A percentile compares a stretch with the other conserved stretches of the same genome.
Conservation (phyloP, 148 eudicot species). For the Spergularia bocconei region DNA sequence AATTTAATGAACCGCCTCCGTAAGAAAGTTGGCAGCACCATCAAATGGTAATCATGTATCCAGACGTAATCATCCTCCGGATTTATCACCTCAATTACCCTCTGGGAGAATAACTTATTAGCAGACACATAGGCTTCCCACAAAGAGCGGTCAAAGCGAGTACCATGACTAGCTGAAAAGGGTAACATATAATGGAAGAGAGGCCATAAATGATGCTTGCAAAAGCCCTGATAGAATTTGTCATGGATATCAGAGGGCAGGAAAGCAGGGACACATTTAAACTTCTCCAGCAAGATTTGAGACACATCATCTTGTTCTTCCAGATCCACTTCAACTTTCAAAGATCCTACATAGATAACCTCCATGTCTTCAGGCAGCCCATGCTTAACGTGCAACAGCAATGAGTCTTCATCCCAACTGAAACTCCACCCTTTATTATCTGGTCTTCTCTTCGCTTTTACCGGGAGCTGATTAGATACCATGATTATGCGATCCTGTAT, state of each 20-base stretch:
- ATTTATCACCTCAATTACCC: conserved; percentile 40
- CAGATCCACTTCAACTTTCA: conserved; percentile 34
- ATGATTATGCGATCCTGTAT: conserved; percentile 38
- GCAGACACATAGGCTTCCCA: conserved; percentile 47
- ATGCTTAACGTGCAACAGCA: conserved; percentile 35
- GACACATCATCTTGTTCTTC: conserved; percentile 41
- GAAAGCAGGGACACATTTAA: conserved; percentile 43
- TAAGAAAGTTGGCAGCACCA: conserved; percentile 43
- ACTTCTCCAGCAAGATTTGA: conserved; percentile 36
- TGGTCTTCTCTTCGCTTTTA: conserved; percentile 31
- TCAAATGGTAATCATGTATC: conserved; percentile 45
- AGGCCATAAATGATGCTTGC: conserved; percentile 50
- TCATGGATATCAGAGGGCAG: conserved; percentile 31
- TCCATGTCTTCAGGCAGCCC: conserved; percentile 45
- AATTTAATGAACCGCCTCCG: conserved; percentile 35
- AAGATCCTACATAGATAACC: conserved; percentile 38
- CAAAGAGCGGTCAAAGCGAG: conserved; percentile 37
- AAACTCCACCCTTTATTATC: conserved; percentile 42
- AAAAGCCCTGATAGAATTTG: conserved; percentile 38
- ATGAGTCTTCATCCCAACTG: conserved; percentile 41
- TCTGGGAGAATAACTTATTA: conserved; percentile 41
- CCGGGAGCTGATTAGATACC: conserved; percentile 38
- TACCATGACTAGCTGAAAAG: conserved; percentile 39
- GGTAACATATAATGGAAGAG: conserved; percentile 47
- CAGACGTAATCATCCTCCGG: conserved; percentile 41